phyloP scores from a whole-genome alignment of 208 protist species.

The Angomonas ambiguus region DNA sequence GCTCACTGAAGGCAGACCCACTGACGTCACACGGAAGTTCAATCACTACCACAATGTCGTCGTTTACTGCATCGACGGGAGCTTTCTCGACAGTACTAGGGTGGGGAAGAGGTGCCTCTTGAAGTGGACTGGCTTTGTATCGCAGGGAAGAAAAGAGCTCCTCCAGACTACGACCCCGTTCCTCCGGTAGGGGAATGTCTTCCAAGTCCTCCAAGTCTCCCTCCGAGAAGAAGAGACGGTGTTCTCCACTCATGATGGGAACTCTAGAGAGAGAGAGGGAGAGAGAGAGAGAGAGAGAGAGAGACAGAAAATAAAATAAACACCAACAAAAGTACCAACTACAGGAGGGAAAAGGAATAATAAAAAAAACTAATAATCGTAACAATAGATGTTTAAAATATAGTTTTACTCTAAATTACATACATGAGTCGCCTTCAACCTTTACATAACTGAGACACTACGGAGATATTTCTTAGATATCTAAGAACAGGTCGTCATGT shows the following conservation, averaged over 20 bases:
- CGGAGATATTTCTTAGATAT: constrained; percentile 30
- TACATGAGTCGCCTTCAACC: background rate
- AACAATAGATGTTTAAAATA: background rate
- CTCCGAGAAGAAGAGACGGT: background rate
- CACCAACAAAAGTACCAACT: too few relatives aligned
- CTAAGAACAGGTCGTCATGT: constrained; percentile 74
- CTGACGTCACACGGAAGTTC: too few relatives aligned
- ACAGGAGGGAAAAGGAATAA: background rate
- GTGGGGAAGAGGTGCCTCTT: background rate
- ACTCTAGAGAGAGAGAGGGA: background rate
- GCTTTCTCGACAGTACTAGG: background rate
- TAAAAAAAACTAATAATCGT: background rate
- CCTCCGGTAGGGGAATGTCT: background rate
- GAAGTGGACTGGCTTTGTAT: background rate
- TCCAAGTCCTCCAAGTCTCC: background rate
- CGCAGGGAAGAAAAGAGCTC: background rate
- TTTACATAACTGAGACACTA: background rate
- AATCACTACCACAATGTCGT: too few relatives aligned
- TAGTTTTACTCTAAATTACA: background rate
- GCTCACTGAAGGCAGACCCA: too few relatives aligned
- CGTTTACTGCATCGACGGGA: background rate
- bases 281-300: background rate
- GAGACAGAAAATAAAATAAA: too few relatives aligned
- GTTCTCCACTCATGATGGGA: background rate
- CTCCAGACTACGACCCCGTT: background rate